phyloP scores from a whole-genome alignment of 441 rosid species.

The Gossypium davidsonii region DNA sequence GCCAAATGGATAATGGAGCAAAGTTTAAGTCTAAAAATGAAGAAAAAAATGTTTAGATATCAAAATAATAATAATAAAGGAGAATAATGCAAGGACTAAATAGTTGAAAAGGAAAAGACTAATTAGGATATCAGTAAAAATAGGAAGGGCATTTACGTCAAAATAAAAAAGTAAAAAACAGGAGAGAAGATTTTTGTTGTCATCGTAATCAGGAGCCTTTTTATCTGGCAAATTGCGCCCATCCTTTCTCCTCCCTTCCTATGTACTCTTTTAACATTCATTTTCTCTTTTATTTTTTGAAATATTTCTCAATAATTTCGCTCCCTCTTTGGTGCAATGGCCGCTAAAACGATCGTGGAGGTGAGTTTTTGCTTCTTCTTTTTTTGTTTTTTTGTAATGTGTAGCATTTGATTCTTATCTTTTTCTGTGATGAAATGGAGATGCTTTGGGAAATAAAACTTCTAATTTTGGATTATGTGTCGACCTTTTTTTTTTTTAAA shows the following conservation, averaged over 20 bases:
- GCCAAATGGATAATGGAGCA: too few species aligned
- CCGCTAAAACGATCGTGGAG: constrained; percentile 27
- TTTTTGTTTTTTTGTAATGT: not conserved
- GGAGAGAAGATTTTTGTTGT: constrained; percentile 3
- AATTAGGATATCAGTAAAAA: too few species aligned
- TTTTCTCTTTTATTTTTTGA: constrained; percentile 3
- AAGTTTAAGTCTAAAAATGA: too few species aligned
- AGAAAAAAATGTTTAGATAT: too few species aligned
- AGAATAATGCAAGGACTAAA: too few species aligned
- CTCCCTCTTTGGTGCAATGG: constrained; percentile 18
- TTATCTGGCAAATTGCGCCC: constrained; percentile 29
- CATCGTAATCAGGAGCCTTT: constrained; percentile 24
- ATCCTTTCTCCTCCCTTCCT: not conserved
- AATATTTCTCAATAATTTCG: not conserved
- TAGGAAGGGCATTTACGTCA: constrained; percentile 28
- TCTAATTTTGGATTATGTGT: not conserved
- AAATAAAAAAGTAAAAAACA: not conserved
- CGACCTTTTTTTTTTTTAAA: not conserved
- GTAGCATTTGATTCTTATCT: not conserved
- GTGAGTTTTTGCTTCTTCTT: constrained; percentile 21
- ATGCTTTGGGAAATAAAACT: not conserved
- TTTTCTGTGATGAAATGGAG: not conserved
- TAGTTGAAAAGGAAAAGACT: too few species aligned
- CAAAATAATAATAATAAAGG: too few species aligned
- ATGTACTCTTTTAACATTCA: not conserved